Evolutionary conservation across 805 yeast genomes (phyloP).

Genomic region (Barnettozyma wickerhamii): DNA sequence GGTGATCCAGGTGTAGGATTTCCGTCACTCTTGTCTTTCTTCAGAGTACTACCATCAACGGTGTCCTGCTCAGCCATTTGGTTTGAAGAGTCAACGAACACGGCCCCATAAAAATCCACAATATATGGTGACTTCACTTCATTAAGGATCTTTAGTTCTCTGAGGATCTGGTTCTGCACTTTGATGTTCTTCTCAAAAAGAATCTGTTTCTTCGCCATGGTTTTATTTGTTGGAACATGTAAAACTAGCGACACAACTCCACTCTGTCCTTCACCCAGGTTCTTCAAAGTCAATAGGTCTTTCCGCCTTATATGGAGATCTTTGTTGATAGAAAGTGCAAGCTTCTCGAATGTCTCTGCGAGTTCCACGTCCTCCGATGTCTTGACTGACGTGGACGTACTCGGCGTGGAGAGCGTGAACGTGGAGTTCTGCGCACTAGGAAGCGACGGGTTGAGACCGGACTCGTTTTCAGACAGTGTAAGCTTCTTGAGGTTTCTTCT

Average conservation of each 20-base stretch:
- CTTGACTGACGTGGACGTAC: slow-evolving; percentile 5
- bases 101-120: slow-evolving; percentile 89
- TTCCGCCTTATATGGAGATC: slow-evolving; percentile 49
- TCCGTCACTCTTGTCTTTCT: slow-evolving; percentile 1
- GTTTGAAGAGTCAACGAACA: slow-evolving; percentile 44
- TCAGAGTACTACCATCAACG: neutral
- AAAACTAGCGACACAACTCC: slow-evolving; percentile 88
- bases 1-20: neutral
- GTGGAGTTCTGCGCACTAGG: neutral
- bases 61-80: slow-evolving; percentile 5
- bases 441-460: slow-evolving; percentile 13
- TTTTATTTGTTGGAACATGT: slow-evolving; percentile 82
- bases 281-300: slow-evolving; percentile 71
- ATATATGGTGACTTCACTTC: slow-evolving; percentile 82
- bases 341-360: slow-evolving; percentile 41
- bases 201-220: slow-evolving; percentile 87
- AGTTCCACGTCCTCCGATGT: slow-evolving; percentile 29
- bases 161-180: slow-evolving; percentile 75
- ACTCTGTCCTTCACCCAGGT: slow-evolving; percentile 89
- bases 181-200: slow-evolving; percentile 78
- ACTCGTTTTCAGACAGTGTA: slow-evolving; percentile 30
- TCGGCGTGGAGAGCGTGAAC: slow-evolving; percentile 7
- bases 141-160: slow-evolving; percentile 88
- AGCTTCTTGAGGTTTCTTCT: slow-evolving; percentile 58
- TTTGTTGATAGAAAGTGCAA: slow-evolving; percentile 52